These are phyloP conservation scores for Choanephora cucurbitarum DNA, from an alignment of 371 early-diverging fungal genomes.

Conservation along the genomic window DNA sequence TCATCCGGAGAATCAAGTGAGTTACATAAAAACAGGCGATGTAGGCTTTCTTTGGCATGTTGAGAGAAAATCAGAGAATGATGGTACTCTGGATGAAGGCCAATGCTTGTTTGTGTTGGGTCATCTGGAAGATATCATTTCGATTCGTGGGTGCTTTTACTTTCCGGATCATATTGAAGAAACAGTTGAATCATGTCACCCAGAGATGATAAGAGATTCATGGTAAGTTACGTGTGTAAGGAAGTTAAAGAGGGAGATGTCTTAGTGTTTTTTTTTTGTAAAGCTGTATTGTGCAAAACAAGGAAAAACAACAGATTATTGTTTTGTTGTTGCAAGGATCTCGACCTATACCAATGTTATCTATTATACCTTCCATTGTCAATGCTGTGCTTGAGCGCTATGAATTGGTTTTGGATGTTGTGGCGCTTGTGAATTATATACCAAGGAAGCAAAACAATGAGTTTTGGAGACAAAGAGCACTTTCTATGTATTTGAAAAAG, in stretches of 20 bases:
- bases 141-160: constrained; percentile 64
- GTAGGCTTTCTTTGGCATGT: constrained; percentile 77
- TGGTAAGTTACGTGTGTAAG: no score
- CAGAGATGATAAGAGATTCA: constrained; percentile 52
- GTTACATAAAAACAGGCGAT: constrained; percentile 80
- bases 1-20: constrained; percentile 58
- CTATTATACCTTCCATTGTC: constrained; percentile 59
- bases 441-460: constrained; percentile 59
- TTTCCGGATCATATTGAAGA: constrained; percentile 75
- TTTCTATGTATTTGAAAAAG: constrained; percentile 28
- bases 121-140: constrained; percentile 64
- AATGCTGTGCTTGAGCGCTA: constrained; percentile 71
- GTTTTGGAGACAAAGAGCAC: constrained; percentile 49
- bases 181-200: constrained; percentile 63
- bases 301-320: constrained; percentile 38
- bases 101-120: constrained; percentile 78
- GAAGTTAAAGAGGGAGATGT: no score
- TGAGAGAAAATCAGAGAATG: constrained; percentile 20
- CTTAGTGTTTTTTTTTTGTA: no score
- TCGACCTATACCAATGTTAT: constrained; percentile 28
- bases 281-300: constrained; percentile 48
- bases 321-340: constrained; percentile 44
- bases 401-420: constrained; percentile 66
- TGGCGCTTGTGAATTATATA: constrained; percentile 66
- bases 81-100: constrained; percentile 53